phyloP scores from a whole-genome alignment of 2,329 filamentous ascomycete species.

The Scopulariopsis brevicaulis region DNA sequence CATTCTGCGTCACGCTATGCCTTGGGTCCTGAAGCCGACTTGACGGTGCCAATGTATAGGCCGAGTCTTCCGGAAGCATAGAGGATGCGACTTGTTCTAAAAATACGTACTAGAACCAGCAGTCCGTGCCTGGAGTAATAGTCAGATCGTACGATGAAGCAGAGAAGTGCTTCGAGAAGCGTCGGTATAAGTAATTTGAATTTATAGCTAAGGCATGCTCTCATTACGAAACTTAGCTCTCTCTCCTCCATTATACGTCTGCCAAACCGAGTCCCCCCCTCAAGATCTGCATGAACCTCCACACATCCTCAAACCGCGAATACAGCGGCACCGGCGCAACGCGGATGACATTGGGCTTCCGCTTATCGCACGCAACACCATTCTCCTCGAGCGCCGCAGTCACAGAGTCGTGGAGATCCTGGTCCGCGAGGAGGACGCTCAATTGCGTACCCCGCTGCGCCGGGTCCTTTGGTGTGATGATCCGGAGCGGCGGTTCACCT shows the following conservation, averaged over 20 bases:
- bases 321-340: constrained; percentile 73
- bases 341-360: constrained; percentile 69
- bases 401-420: constrained; percentile 53
- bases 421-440: constrained; percentile 47
- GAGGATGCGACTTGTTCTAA: no score
- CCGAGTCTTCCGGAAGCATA: no score
- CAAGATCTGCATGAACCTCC: constrained; percentile 17
- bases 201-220: no score
- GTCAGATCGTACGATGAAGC: no score
- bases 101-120: no score
- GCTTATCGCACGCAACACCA: constrained; percentile 67
- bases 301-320: constrained; percentile 57
- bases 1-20: no score
- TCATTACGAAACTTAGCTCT: no score
- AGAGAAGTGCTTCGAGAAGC: no score
- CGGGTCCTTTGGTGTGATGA: constrained; percentile 56
- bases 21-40: no score
- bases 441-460: constrained; percentile 61
- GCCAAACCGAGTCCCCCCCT: constrained; percentile 10
- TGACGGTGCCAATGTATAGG: no score
- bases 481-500: constrained; percentile 26
- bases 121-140: no score
- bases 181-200: no score
- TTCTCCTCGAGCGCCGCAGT: constrained; percentile 48
- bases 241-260: neutral